Conservation (phyloP, 768 basidiomycete genomes). For the Rhizopogon salebrosus region DNA sequence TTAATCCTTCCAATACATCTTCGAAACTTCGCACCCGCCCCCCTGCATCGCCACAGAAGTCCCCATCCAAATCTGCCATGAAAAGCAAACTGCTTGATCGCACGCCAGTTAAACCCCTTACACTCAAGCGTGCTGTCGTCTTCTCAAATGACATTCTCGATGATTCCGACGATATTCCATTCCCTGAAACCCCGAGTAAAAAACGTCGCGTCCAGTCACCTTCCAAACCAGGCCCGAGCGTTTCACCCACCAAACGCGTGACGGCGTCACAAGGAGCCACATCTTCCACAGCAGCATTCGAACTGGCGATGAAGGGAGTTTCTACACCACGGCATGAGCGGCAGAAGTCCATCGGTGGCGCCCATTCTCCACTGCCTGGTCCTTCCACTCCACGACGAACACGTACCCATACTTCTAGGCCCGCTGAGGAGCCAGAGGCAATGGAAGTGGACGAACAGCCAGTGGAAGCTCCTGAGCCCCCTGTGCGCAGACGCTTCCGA, state of each 20-base stretch:
- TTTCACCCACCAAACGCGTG: constrained; percentile 8
- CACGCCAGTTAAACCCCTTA: constrained; percentile 25
- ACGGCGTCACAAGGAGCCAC: not conserved
- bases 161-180: constrained; percentile 14
- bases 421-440: constrained; percentile 2
- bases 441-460: constrained; percentile 19
- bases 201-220: constrained; percentile 28
- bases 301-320: constrained; percentile 10
- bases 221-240: constrained; percentile 12
- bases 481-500: constrained; percentile 36
- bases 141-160: constrained; percentile 10
- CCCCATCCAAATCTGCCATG: constrained; percentile 13
- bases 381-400: constrained; percentile 22
- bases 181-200: constrained; percentile 41
- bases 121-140: constrained; percentile 31
- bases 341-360: not conserved
- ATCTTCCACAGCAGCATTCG: constrained; percentile 12
- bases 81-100: constrained; percentile 13
- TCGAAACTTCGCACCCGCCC: not conserved
- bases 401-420: constrained; percentile 8
- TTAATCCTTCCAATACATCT: not conserved
- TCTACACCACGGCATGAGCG: not conserved
- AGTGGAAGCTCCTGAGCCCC: constrained; percentile 7
- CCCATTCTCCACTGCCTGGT: constrained; percentile 11
- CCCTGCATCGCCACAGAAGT: constrained; percentile 12